These are phyloP conservation scores for Scenedesmus sp. DNA, from an alignment of 163 green algal genomes.

Conservation along the genomic window DNA sequence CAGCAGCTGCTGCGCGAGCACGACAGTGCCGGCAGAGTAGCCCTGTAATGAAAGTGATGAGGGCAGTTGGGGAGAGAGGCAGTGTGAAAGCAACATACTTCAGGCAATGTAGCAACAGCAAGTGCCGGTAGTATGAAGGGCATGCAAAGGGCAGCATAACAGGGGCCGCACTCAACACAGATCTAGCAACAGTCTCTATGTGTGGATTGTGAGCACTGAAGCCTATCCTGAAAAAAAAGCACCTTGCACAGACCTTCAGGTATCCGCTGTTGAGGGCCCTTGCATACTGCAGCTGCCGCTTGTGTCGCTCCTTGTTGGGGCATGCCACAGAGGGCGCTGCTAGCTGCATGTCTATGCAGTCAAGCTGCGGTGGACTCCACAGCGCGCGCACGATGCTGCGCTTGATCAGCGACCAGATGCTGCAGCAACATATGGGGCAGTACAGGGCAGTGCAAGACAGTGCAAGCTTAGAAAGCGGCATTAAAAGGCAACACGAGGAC, in stretches of 20 bases:
- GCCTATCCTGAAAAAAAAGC: neutral
- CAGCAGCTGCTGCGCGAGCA: constrained; percentile 21
- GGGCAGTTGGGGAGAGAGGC: neutral
- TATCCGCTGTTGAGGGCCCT: neutral
- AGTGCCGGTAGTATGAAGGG: neutral
- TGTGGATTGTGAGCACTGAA: neutral
- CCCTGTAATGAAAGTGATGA: neutral
- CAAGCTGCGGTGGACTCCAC: neutral
- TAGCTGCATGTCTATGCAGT: neutral
- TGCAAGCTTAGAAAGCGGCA: neutral
- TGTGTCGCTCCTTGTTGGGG: neutral
- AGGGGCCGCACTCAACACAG: neutral
- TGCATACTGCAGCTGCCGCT: neutral
- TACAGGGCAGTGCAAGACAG: neutral
- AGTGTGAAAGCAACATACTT: no score
- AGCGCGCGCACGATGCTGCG: neutral
- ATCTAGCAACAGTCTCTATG: neutral
- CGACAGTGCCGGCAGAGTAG: neutral
- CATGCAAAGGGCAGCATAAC: neutral
- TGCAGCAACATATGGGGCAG: neutral
- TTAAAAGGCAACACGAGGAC: neutral
- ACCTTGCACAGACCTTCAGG: neutral
- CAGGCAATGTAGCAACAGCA: no score
- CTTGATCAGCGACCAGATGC: neutral
- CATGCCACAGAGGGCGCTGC: neutral